Base-by-base conservation (phyloP, 139 green algal species). In the Micractinium sp. region DNA sequence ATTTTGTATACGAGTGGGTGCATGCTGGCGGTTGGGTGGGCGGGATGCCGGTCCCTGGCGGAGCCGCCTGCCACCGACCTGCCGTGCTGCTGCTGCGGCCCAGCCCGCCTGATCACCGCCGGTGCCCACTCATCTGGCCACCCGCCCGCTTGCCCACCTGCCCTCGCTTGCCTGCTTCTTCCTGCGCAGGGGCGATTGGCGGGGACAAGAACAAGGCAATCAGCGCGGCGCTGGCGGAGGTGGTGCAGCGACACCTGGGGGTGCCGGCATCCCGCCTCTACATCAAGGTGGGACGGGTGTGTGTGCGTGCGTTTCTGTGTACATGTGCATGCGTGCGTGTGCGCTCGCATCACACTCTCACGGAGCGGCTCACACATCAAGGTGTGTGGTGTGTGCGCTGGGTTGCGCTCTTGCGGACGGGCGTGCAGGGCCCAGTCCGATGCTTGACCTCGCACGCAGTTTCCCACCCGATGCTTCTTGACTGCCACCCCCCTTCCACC, bases 121-220 rank as follows among this genome's bases (percentile, higher is more conserved):
- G 22, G 33, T 66, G 18, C 18, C 18, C 77, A 36, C 19, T n/a
- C 35, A n/a, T 60, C 35, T 9, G 33, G 12, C n/a, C 74, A 47
- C 74, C 74, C 22, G 36, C 4, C 74, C 29, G 67, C 67, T 7
- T 76, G 25, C 25, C n/a, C n/a, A n/a, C n/a, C 25, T 75, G 3
- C 27, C 67, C 25, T 31, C 27, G 13, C 35, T n/a, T 31, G 9
- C 82, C n/a, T 73, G 29, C 41, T 25, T 27, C 18, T 2, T 31
- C 29, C 56, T 53, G 47, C 47, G 81, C 67, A 35, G 81, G 82
- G 9, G 60, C 90, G 31, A 94, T 96, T 60, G 94, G 93, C 25
- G 94, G 94, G 7, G 94, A 94, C 16, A 96, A 96, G 60, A 92
- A 92, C 90, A 88, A 88, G 61, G 38, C 71, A 35, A 92, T 92